Conservation (phyloP, 345 rosid species). For the Pistacia integerrima region DNA sequence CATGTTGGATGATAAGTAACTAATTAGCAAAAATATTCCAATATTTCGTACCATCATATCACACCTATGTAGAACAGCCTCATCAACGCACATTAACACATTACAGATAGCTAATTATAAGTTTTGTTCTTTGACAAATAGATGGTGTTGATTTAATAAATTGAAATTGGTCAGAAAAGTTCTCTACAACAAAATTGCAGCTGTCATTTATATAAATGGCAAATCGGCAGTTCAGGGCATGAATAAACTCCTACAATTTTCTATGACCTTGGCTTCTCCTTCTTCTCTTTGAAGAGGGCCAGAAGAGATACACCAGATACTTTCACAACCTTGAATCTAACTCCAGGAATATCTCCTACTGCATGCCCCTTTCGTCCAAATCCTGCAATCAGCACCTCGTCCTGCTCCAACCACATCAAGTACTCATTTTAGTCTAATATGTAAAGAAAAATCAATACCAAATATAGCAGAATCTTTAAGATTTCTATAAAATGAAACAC, state of each 20-base stretch:
- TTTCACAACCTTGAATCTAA: slow-evolving; percentile 53
- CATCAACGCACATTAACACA: not conserved
- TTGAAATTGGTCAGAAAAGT: not conserved
- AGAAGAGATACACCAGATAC: slow-evolving; percentile 47
- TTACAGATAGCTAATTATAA: too few species aligned
- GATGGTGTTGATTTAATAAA: not conserved
- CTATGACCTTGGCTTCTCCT: slow-evolving; percentile 50
- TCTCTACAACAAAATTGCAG: slow-evolving; percentile 1
- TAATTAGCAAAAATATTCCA: not conserved
- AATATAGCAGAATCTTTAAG: not conserved
- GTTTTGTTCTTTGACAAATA: not conserved
- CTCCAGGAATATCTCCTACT: slow-evolving; percentile 51
- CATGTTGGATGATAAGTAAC: too few species aligned
- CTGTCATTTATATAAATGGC: not conserved
- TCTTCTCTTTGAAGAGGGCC: slow-evolving; percentile 45
- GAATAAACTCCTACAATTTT: not conserved
- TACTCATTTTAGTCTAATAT: not conserved
- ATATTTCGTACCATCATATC: too few species aligned
- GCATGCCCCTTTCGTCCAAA: slow-evolving; percentile 48
- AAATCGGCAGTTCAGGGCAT: not conserved
- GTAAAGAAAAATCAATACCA: not conserved
- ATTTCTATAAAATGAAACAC: not conserved
- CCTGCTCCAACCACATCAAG: slow-evolving; percentile 23
- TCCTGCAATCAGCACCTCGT: slow-evolving; percentile 47
- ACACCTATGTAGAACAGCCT: not conserved